phyloP scores from a whole-genome alignment of 2,329 filamentous ascomycete species.

The Laburnicola sp. region DNA sequence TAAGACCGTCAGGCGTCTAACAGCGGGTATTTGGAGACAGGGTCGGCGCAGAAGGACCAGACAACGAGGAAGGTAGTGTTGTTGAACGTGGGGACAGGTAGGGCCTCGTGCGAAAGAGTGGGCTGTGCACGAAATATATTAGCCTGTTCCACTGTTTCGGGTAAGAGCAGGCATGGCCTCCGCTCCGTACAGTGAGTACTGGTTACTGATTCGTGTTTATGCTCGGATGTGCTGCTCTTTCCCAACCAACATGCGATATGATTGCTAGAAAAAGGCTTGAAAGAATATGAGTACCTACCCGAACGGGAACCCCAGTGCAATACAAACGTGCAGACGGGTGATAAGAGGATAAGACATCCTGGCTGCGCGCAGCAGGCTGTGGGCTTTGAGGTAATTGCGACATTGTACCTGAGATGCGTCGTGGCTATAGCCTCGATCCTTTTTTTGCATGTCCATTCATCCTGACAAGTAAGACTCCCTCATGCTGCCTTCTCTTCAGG shows the following conservation, averaged over 20 bases:
- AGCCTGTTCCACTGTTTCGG: constrained; percentile 22
- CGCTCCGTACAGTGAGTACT: constrained; percentile 9
- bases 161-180: constrained; percentile 14
- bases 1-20: background rate
- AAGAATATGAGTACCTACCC: constrained; percentile 21
- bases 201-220: constrained; percentile 15
- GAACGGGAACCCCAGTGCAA: constrained; percentile 14
- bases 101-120: constrained; percentile 22
- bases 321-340: constrained; percentile 7
- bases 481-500: too few species aligned
- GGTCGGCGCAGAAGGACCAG: constrained; percentile 4
- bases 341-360: constrained; percentile 23
- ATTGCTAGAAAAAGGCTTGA: constrained; percentile 25
- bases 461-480: too few species aligned
- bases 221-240: constrained; percentile 14
- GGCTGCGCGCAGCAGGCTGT: constrained; percentile 7
- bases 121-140: constrained; percentile 29
- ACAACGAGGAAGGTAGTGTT: constrained; percentile 18
- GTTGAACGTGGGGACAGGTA: constrained; percentile 19
- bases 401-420: background rate
- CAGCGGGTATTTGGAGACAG: constrained; percentile 1
- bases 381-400: background rate
- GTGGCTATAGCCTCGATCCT: background rate
- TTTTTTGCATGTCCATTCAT: background rate
- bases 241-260: constrained; percentile 23